Evolutionary conservation across 208 protist genomes (phyloP).

Genomic region (Leishmania gerbilli): DNA sequence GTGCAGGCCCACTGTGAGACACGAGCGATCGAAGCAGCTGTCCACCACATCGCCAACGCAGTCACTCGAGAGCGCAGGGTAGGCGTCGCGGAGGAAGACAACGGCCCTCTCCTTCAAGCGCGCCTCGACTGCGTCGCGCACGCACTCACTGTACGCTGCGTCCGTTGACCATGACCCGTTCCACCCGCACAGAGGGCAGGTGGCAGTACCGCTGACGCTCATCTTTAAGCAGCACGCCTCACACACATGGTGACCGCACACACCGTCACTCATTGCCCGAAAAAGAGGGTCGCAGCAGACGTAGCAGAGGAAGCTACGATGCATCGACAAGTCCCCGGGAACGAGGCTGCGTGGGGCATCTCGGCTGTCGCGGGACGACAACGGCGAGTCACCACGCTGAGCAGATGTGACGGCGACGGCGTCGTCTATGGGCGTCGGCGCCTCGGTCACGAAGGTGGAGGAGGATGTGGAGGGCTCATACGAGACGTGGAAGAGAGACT

Average conservation of each 20-base stretch:
- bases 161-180: background rate
- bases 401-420: background rate
- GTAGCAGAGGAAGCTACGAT: background rate
- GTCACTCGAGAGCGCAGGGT: background rate
- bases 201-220: background rate
- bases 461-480: background rate
- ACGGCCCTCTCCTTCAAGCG: background rate
- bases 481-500: background rate
- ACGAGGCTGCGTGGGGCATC: background rate
- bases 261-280: background rate
- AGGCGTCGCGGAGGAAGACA: background rate
- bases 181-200: background rate
- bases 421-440: background rate
- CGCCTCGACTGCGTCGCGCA: background rate
- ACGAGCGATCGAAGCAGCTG: conserved; percentile 1
- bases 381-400: background rate
- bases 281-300: background rate
- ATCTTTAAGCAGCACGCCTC: conserved; percentile 2
- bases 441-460: background rate
- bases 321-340: background rate
- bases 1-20: background rate
- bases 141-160: background rate
- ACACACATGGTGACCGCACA: background rate
- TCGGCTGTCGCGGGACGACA: background rate
- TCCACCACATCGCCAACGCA: background rate